A percentile compares a stretch with the other conserved stretches of the same genome.
phyloP scores from a whole-genome alignment of 768 basidiomycete genomes.

The Tricholoma terreum region DNA sequence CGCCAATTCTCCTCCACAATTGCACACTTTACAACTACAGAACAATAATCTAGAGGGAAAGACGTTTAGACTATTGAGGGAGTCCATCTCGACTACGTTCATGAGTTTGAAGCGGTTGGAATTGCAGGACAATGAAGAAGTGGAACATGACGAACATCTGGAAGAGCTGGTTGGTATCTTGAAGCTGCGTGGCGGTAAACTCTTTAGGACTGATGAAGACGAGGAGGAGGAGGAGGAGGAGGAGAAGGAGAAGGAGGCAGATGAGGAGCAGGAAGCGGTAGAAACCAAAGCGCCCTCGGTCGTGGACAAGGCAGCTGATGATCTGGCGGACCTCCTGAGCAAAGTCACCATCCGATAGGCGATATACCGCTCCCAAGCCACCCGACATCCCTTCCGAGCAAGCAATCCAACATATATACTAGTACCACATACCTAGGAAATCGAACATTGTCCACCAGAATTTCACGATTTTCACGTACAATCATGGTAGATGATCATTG shows the following conservation, averaged over 20 bases:
- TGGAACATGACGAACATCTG: slow-evolving; percentile 69
- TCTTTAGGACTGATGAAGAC: slow-evolving; percentile 75
- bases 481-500: too few species aligned
- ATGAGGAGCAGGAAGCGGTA: slow-evolving; percentile 28
- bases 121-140: slow-evolving; percentile 87
- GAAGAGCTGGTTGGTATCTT: slow-evolving; percentile 51
- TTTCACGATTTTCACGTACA: not conserved
- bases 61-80: slow-evolving; percentile 65
- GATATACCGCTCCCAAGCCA: too few species aligned
- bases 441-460: not conserved
- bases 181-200: slow-evolving; percentile 63
- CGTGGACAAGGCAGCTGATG: slow-evolving; percentile 40
- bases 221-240: slow-evolving; percentile 71
- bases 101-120: slow-evolving; percentile 65
- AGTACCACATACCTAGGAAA: not conserved
- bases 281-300: slow-evolving; percentile 26
- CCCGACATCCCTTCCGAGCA: not conserved
- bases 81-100: slow-evolving; percentile 60
- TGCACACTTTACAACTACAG: slow-evolving; percentile 79
- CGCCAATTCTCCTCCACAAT: slow-evolving; percentile 66
- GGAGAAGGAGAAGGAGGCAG: slow-evolving; percentile 45
- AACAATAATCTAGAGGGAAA: slow-evolving; percentile 84
- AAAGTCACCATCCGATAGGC: slow-evolving; percentile 51
- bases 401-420: not conserved
- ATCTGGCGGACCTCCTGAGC: slow-evolving; percentile 62